Evolutionary conservation across 2,329 filamentous ascomycete species (phyloP).

Genomic region (Fonsecaea multimorphosa): DNA sequence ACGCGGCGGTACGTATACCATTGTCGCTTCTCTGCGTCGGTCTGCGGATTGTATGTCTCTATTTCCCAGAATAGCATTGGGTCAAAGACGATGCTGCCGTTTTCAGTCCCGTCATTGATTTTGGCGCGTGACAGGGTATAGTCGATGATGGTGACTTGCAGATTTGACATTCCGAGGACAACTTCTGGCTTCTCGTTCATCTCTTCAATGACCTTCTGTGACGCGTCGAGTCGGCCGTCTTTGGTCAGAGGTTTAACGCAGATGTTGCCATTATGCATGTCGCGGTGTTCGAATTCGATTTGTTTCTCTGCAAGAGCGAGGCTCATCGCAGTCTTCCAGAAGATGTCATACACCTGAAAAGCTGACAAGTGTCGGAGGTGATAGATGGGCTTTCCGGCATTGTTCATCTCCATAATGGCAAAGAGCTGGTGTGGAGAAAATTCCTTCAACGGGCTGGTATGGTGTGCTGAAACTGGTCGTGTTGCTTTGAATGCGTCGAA

Average conservation of each 20-base stretch:
- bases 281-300: conserved; percentile 68
- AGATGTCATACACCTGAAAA: conserved; percentile 66
- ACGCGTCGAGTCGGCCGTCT: conserved; percentile 45
- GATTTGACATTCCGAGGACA: conserved; percentile 57
- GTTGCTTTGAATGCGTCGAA: conserved; percentile 49
- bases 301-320: conserved; percentile 66
- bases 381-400: conserved; percentile 63
- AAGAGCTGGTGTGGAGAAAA: conserved; percentile 60
- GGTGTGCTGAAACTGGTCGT: conserved; percentile 18
- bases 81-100: conserved; percentile 29
- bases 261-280: conserved; percentile 71
- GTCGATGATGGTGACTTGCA: conserved; percentile 70
- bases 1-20: conserved; percentile 29
- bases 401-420: conserved; percentile 70
- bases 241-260: conserved; percentile 58
- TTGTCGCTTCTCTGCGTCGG: conserved; percentile 24
- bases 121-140: conserved; percentile 70
- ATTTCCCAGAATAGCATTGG: conserved; percentile 28
- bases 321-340: conserved; percentile 69
- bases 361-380: conserved; percentile 49
- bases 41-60: conserved; percentile 13
- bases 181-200: conserved; percentile 45
- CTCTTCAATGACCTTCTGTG: conserved; percentile 43
- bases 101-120: conserved; percentile 42
- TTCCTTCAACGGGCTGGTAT: background rate